Percentiles rank a stretch among this genome's conserved stretches.
Conservation (phyloP, 352 stramenopile genomes). For the Phytophthora agathidicida region DNA sequence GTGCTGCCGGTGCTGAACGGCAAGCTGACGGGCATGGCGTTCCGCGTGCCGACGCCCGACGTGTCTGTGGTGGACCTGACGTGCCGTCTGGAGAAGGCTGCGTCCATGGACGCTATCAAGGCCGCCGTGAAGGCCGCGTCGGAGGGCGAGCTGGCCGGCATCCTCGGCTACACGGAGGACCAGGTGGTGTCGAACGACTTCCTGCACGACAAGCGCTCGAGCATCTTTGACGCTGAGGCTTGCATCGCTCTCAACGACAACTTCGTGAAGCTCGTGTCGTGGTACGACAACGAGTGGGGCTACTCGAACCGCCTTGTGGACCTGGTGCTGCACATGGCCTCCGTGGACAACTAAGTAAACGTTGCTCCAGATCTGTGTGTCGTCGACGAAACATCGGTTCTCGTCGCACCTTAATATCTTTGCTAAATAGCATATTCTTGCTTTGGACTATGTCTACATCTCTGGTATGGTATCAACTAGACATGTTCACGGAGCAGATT, state of each 20-base stretch:
- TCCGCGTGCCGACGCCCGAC: constrained; percentile 90
- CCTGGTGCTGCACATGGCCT: constrained; percentile 96
- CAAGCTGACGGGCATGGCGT: constrained; percentile 93
- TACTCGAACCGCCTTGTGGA: constrained; percentile 98
- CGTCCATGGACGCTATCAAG: constrained; percentile 98
- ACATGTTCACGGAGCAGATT: no score
- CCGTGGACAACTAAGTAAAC: constrained; percentile 43
- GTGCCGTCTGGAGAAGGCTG: constrained; percentile 76
- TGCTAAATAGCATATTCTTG: no score
- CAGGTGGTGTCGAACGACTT: constrained; percentile 98
- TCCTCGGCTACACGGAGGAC: constrained; percentile 98
- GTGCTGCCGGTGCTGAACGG: constrained; percentile 92
- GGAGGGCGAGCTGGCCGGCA: constrained; percentile 94
- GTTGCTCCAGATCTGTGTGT: no score
- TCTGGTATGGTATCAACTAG: no score
- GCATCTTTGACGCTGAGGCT: constrained; percentile 35
- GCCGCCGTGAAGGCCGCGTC: constrained; percentile 93
- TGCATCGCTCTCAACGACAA: constrained; percentile 90
- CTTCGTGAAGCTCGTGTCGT: constrained; percentile 99
- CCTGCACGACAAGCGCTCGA: constrained; percentile 88
- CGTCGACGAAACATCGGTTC: no score
- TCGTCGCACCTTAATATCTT: no score
- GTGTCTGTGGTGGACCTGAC: constrained; percentile 93
- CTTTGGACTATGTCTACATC: no score
- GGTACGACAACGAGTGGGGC: constrained; percentile 99